A percentile compares a stretch with the other conserved stretches of the same genome.
phyloP scores from a whole-genome alignment of 352 stramenopile genomes.

The Phytophthora capsici region DNA sequence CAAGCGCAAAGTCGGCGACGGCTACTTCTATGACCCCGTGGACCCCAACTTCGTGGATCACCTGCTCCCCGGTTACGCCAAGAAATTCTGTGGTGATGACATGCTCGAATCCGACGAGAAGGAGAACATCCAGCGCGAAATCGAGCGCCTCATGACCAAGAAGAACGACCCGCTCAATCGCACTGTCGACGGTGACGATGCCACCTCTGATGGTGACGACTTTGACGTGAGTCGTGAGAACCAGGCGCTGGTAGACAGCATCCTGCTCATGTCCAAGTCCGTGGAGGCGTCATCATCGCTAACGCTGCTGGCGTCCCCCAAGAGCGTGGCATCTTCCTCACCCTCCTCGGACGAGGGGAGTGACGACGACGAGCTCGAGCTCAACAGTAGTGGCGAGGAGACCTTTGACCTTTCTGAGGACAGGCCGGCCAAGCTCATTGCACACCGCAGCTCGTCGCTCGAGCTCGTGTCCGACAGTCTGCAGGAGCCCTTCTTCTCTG shows the following conservation, averaged over 20 bases:
- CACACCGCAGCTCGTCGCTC: constrained; percentile 46
- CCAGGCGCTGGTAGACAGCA: constrained; percentile 75
- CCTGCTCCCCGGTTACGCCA: constrained; percentile 76
- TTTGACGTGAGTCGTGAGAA: constrained; percentile 60
- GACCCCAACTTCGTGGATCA: constrained; percentile 88
- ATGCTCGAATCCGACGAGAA: constrained; percentile 79
- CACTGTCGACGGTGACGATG: constrained; percentile 32
- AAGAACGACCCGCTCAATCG: constrained; percentile 53
- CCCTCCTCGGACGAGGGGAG: constrained; percentile 56
- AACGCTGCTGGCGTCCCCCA: constrained; percentile 59
- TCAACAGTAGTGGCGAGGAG: constrained; percentile 44
- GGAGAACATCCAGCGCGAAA: constrained; percentile 84
- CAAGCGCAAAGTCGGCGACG: constrained; percentile 86
- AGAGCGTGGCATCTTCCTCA: constrained; percentile 66
- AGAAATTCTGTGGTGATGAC: constrained; percentile 77
- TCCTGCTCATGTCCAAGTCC: constrained; percentile 79
- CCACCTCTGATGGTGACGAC: constrained; percentile 28
- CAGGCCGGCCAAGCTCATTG: constrained; percentile 38
- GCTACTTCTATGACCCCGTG: constrained; percentile 86
- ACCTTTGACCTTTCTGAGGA: constrained; percentile 42
- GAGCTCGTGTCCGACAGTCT: constrained; percentile 81
- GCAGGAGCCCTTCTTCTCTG: constrained; percentile 72
- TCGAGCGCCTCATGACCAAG: constrained; percentile 80
- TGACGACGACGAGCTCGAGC: constrained; percentile 46
- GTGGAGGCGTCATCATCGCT: constrained; percentile 63